phyloP scores from a whole-genome alignment of 192 early-diverging fungal genomes.

The Phycomyces nitens region DNA sequence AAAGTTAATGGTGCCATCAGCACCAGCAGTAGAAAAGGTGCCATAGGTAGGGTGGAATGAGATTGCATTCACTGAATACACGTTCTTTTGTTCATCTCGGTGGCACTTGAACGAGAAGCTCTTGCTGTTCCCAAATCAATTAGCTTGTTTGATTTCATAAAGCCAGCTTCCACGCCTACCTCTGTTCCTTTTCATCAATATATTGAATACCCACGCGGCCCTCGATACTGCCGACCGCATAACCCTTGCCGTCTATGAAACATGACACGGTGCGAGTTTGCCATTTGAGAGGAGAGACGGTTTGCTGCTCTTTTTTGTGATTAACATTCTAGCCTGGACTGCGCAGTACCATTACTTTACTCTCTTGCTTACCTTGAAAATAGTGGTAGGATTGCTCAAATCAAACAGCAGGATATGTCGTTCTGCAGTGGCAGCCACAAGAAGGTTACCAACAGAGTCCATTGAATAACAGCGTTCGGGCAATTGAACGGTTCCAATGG shows the following conservation, averaged over 20 bases:
- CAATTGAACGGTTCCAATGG: conserved; percentile 66
- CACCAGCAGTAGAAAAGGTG: conserved; percentile 84
- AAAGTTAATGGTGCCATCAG: conserved; percentile 82
- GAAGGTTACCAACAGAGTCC: conserved; percentile 75
- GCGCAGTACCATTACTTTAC: too few relatives aligned
- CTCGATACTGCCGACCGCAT: conserved; percentile 92
- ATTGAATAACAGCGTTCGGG: conserved; percentile 89
- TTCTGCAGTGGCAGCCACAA: conserved; percentile 91
- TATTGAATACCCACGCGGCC: conserved; percentile 92
- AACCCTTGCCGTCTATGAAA: conserved; percentile 75
- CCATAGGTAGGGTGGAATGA: conserved; percentile 82
- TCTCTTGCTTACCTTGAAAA: conserved; percentile 54
- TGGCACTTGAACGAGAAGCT: conserved; percentile 96
- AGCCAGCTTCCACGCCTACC: conserved; percentile 22
- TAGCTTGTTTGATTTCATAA: not conserved
- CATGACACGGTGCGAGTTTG: conserved; percentile 82
- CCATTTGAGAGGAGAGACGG: conserved; percentile 70
- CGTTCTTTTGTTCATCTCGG: conserved; percentile 61
- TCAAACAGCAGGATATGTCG: conserved; percentile 78
- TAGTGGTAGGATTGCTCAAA: conserved; percentile 67
- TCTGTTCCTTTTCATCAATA: conserved; percentile 71
- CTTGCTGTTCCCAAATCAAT: conserved; percentile 29
- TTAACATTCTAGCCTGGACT: too few relatives aligned
- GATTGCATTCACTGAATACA: conserved; percentile 66
- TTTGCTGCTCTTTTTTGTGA: conserved; percentile 6